Conservation (phyloP, 257 asterid genomes). For the Capsicum chinense region DNA sequence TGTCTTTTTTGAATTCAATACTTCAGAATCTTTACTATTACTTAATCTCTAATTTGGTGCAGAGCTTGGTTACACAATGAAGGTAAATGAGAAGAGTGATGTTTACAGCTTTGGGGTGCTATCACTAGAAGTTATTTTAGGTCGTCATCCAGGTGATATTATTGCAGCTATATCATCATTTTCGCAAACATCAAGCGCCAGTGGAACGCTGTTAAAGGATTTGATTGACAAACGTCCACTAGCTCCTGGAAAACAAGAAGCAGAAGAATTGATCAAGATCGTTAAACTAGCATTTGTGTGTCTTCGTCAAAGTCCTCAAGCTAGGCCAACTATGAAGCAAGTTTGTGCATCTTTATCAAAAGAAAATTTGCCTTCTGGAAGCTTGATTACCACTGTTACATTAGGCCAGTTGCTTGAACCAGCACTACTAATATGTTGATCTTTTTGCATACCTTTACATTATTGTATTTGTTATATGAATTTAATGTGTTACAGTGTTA, state of each 20-base stretch:
- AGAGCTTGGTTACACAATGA: slow-evolving; percentile 47
- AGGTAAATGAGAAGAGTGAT: slow-evolving; percentile 43
- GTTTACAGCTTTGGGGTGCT: slow-evolving; percentile 45
- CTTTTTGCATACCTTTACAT: background rate
- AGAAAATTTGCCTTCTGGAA: slow-evolving; percentile 21
- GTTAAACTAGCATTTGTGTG: slow-evolving; percentile 37
- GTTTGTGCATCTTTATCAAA: slow-evolving; percentile 36
- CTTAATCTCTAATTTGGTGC: background rate
- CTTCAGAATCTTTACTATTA: background rate
- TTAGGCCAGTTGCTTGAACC: slow-evolving; percentile 31
- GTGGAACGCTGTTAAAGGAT: slow-evolving; percentile 21
- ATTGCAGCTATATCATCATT: background rate
- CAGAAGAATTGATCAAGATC: slow-evolving; percentile 30
- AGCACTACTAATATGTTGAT: background rate
- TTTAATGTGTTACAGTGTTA: background rate
- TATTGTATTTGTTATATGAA: background rate
- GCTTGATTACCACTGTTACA: slow-evolving; percentile 19
- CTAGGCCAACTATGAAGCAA: slow-evolving; percentile 41
- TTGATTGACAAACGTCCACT: slow-evolving; percentile 37
- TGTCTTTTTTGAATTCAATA: background rate
- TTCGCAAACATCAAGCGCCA: background rate
- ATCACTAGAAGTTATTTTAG: slow-evolving; percentile 44
- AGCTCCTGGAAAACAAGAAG: slow-evolving; percentile 34
- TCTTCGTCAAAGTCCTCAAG: slow-evolving; percentile 33
- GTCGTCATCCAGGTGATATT: slow-evolving; percentile 49